These are phyloP conservation scores for Podospora appendiculata DNA, from an alignment of 495 filamentous ascomycete species.

Conservation along the genomic window DNA sequence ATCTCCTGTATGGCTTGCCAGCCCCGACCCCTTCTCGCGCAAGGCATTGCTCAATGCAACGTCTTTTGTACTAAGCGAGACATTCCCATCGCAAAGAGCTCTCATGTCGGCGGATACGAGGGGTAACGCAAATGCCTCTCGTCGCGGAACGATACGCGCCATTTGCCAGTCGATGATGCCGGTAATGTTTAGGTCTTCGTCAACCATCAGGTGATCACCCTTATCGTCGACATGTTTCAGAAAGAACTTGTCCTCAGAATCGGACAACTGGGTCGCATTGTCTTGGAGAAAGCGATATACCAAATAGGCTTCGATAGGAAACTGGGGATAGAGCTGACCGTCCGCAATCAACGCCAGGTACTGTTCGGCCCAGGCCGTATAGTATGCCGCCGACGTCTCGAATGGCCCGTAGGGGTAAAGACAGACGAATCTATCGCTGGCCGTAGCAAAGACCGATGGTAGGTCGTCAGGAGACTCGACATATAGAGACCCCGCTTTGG, in stretches of 20 bases:
- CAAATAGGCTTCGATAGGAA: slow-evolving; percentile 2
- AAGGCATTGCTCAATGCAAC: neutral
- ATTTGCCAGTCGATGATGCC: slow-evolving; percentile 5
- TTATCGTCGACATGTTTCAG: slow-evolving; percentile 2
- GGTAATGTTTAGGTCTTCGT: neutral
- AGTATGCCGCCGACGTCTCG: neutral
- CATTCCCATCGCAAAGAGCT: neutral
- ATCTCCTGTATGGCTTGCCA: neutral
- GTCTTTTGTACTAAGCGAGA: neutral
- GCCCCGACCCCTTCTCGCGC: neutral
- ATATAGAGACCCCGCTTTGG: neutral
- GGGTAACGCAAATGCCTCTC: slow-evolving; percentile 1
- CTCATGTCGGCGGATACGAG: neutral
- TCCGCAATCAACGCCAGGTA: slow-evolving; percentile 2
- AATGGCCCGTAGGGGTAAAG: neutral
- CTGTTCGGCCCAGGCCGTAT: slow-evolving; percentile 3
- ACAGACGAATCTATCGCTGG: slow-evolving; percentile 2
- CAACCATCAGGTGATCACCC: slow-evolving; percentile 1
- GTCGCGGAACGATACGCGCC: slow-evolving; percentile 1
- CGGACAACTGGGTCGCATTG: neutral
- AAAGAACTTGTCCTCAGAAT: neutral
- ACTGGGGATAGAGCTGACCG: neutral
- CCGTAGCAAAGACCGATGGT: neutral
- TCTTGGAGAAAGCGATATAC: slow-evolving; percentile 3
- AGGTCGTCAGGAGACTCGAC: neutral